phyloP scores from a whole-genome alignment of 2,329 filamentous ascomycete species.

The Penicillium sp. region DNA sequence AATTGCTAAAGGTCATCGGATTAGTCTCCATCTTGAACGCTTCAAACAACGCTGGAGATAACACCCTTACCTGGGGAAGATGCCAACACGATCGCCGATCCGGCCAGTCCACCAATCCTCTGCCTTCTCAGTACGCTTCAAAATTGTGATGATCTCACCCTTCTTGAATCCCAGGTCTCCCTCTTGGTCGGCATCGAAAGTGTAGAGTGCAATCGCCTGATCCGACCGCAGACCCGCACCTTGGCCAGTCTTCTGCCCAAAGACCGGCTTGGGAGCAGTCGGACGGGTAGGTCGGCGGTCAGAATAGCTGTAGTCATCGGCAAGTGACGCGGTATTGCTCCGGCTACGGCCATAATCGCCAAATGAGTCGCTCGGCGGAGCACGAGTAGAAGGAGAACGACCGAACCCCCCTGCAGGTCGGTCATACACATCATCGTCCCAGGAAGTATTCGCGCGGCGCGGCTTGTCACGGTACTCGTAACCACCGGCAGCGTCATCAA shows the following conservation, averaged over 20 bases:
- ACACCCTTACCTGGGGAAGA: slow-evolving; percentile 75
- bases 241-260: slow-evolving; percentile 55
- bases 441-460: slow-evolving; percentile 51
- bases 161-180: slow-evolving; percentile 96
- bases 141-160: slow-evolving; percentile 90
- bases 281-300: slow-evolving; percentile 73
- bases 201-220: slow-evolving; percentile 87
- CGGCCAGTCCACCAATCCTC: slow-evolving; percentile 98
- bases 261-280: slow-evolving; percentile 85
- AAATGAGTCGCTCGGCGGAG: slow-evolving; percentile 31
- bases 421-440: slow-evolving; percentile 54
- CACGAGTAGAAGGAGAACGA: slow-evolving; percentile 40
- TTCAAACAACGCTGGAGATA: neutral
- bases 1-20: slow-evolving; percentile 32
- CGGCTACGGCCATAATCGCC: slow-evolving; percentile 32
- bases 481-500: slow-evolving; percentile 45
- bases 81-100: slow-evolving; percentile 80
- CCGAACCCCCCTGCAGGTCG: slow-evolving; percentile 37
- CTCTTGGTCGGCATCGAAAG: slow-evolving; percentile 90
- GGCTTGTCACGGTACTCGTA: slow-evolving; percentile 60
- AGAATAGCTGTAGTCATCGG: slow-evolving; percentile 57
- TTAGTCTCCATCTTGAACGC: slow-evolving; percentile 11
- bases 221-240: slow-evolving; percentile 56
- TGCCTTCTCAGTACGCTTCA: slow-evolving; percentile 91
- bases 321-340: slow-evolving; percentile 43